phyloP scores from a whole-genome alignment of 2,329 filamentous ascomycete species.

The Macroventuria anomochaeta region DNA sequence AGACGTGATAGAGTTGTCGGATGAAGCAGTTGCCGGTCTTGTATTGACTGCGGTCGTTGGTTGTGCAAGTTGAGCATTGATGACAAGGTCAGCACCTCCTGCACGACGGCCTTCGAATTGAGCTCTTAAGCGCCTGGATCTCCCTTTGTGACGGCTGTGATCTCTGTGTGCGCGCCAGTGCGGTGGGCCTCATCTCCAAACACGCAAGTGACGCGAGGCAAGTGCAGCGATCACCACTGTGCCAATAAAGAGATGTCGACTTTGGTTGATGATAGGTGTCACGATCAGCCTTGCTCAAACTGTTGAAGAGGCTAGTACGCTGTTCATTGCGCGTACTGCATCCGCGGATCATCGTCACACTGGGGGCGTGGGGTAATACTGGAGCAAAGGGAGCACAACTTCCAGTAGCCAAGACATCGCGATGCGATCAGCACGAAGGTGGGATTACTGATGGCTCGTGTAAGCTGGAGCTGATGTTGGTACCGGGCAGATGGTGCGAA shows the following conservation, averaged over 20 bases:
- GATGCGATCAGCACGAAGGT: neutral
- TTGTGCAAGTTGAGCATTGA: neutral
- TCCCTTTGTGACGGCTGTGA: conserved; percentile 5
- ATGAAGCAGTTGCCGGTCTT: neutral
- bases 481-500: neutral
- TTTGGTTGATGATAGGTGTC: conserved; percentile 1
- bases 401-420: neutral
- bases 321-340: conserved; percentile 18
- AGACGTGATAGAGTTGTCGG: neutral
- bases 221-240: conserved; percentile 1
- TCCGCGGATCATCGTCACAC: conserved; percentile 1
- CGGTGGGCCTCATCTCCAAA: neutral
- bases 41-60: neutral
- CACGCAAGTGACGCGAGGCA: conserved; percentile 8
- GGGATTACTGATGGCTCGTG: neutral
- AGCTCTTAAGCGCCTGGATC: neutral
- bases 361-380: conserved; percentile 11
- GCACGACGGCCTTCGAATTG: neutral
- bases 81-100: neutral
- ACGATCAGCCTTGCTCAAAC: conserved; percentile 10
- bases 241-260: neutral
- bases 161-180: neutral
- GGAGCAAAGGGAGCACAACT: conserved; percentile 9
- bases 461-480: neutral
- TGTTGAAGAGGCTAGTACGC: conserved; percentile 1